Conservation (phyloP, 116 monocot genomes). For the Iris pallida region DNA sequence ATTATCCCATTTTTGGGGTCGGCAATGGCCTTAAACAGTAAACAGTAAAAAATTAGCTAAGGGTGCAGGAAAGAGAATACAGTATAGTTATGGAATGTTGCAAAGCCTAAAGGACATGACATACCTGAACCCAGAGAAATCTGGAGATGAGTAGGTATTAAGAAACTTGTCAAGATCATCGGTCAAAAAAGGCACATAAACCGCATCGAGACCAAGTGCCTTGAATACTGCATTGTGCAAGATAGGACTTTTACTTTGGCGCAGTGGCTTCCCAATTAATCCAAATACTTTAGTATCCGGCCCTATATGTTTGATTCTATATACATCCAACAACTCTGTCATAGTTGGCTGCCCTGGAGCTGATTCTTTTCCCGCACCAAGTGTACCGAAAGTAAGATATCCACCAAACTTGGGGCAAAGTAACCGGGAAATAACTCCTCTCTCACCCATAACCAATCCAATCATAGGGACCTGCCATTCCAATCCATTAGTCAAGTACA, state of each 20-base stretch:
- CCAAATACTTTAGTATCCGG: slow-evolving; percentile 71
- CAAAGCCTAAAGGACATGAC: neutral
- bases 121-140: slow-evolving; percentile 86
- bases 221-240: slow-evolving; percentile 63
- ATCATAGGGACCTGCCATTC: slow-evolving; percentile 80
- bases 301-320: slow-evolving; percentile 53
- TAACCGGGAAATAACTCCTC: slow-evolving; percentile 76
- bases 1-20: too few relatives aligned
- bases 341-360: slow-evolving; percentile 82
- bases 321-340: slow-evolving; percentile 55
- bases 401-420: slow-evolving; percentile 85
- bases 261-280: slow-evolving; percentile 80
- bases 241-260: slow-evolving; percentile 67
- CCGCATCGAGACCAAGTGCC: slow-evolving; percentile 63
- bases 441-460: slow-evolving; percentile 75
- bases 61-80: neutral
- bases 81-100: neutral
- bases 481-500: slow-evolving; percentile 43
- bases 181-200: slow-evolving; percentile 77
- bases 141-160: slow-evolving; percentile 65
- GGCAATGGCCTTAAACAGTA: too few relatives aligned
- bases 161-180: slow-evolving; percentile 63
- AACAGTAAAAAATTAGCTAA: too few relatives aligned
- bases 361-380: slow-evolving; percentile 64
- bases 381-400: slow-evolving; percentile 74